Percentiles rank a stretch among this genome's conserved stretches.
These are phyloP conservation scores for Serendipita sp. DNA, from an alignment of 768 basidiomycete species.

Conservation along the genomic window DNA sequence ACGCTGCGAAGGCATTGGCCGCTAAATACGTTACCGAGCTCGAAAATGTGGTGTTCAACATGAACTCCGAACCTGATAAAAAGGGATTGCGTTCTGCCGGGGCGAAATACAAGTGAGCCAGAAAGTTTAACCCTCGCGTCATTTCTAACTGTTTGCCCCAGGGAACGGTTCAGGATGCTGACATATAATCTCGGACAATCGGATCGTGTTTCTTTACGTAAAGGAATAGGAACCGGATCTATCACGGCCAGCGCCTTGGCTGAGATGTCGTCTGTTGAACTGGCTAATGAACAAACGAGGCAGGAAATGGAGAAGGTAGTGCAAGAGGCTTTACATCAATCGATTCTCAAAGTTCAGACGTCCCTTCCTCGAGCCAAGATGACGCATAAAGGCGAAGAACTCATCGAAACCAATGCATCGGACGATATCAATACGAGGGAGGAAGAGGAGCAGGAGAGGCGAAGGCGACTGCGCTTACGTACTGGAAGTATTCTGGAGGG, in stretches of 20 bases:
- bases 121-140: background rate
- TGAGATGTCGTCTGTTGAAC: conserved; percentile 72
- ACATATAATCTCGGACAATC: conserved; percentile 73
- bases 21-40: conserved; percentile 52
- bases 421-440: conserved; percentile 33
- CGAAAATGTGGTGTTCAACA: conserved; percentile 60
- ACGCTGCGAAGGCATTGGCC: conserved; percentile 29
- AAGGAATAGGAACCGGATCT: conserved; percentile 49
- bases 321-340: conserved; percentile 68
- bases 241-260: conserved; percentile 61
- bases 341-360: conserved; percentile 55
- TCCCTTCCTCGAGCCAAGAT: conserved; percentile 58
- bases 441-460: conserved; percentile 44
- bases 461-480: conserved; percentile 33
- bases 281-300: conserved; percentile 76
- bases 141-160: conserved; percentile 16
- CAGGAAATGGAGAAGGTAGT: conserved; percentile 69
- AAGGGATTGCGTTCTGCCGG: conserved; percentile 43
- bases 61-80: conserved; percentile 65
- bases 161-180: conserved; percentile 82
- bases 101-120: conserved; percentile 62
- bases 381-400: conserved; percentile 84
- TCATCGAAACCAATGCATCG: conserved; percentile 40
- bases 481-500: conserved; percentile 19
- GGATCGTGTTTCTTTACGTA: conserved; percentile 66